Evolutionary conservation across 2,329 filamentous ascomycete genomes (phyloP), one percentile per base, ranked within the genome.

Genomic region (Aspergillus candidus): DNA sequence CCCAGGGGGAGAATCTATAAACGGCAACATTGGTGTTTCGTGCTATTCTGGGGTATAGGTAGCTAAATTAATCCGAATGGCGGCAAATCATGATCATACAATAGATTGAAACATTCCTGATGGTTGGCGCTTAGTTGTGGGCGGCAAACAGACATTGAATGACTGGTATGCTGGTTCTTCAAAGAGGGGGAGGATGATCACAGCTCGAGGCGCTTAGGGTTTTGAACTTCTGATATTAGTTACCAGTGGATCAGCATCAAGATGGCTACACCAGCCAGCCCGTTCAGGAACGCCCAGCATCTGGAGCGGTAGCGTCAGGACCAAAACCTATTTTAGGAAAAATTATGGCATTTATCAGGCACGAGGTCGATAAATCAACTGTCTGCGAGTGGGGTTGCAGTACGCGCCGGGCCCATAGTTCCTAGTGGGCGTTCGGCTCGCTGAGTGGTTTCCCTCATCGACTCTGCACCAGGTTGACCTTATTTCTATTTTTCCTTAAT

Each of bases 251-350:
- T 38, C 38, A 39, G 35, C 39, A 44, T 44, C 32, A 37, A 17
- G 37, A 43, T 41, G 37, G 36, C 46, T 30, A 44, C 38, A 38
- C 31, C 40, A 27, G 13, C 34, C 34, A 48, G 13, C 34, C 32
- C 13, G 17, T 12, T 34, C 32, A 32, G 31, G 31, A 31, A 39
- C n/a, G 18, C 33, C 32, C 38, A 18, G 30, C 32, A 44, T 34
- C 18, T 22, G 41, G 42, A 42, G 46, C 49, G 46, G 48, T 54
- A 51, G 50, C 53, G 51, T 58, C 48, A 56, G 40, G 34, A 14
- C 7, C 39, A 38, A 27, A 35, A 35, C 33, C 40, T 47, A 49
- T 58, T 57, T 55, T 59, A 57, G 59, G 55, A 53, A 53, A 52
- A 51, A 36, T 35, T 41, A 31, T 30, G 34, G 27, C 13, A 32